Conservation (phyloP, 164 flowering plant species). For the Liquidambar formosana region DNA sequence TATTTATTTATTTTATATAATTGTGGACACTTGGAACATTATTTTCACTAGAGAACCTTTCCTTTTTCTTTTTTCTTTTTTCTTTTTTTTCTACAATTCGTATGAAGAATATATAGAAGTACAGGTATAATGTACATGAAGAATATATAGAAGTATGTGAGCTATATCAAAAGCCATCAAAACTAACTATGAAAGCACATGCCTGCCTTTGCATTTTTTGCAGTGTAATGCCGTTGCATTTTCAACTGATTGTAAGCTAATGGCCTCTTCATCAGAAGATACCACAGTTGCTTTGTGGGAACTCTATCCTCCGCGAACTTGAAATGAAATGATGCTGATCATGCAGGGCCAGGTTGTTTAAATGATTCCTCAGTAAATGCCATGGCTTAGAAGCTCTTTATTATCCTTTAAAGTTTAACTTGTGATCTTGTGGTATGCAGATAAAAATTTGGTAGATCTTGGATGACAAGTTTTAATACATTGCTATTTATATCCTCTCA, state of each 20-base stretch:
- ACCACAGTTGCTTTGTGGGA: constrained; percentile 84
- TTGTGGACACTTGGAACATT: background rate
- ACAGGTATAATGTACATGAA: background rate
- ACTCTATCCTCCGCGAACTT: constrained; percentile 74
- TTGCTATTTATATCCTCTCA: too few species aligned
- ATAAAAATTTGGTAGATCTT: too few species aligned
- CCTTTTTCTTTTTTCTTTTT: background rate
- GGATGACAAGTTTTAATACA: too few species aligned
- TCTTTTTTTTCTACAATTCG: too few species aligned
- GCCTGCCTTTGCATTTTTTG: constrained; percentile 11
- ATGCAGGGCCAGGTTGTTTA: too few species aligned
- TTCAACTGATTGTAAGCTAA: constrained; percentile 56
- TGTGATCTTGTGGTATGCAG: too few species aligned
- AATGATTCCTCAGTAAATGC: too few species aligned
- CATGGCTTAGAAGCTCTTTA: too few species aligned
- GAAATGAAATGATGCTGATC: background rate
- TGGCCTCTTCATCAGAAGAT: constrained; percentile 94
- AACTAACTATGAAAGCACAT: background rate
- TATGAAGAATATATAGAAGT: background rate
- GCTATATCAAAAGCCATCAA: background rate
- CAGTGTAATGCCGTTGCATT: constrained; percentile 88
- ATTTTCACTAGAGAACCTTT: background rate
- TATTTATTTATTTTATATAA: background rate
- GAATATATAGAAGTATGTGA: background rate
- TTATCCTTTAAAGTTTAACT: too few species aligned